These are phyloP conservation scores for Cucurbita argyrosperma DNA, from an alignment of 306 rosid genomes.

Conservation along the genomic window DNA sequence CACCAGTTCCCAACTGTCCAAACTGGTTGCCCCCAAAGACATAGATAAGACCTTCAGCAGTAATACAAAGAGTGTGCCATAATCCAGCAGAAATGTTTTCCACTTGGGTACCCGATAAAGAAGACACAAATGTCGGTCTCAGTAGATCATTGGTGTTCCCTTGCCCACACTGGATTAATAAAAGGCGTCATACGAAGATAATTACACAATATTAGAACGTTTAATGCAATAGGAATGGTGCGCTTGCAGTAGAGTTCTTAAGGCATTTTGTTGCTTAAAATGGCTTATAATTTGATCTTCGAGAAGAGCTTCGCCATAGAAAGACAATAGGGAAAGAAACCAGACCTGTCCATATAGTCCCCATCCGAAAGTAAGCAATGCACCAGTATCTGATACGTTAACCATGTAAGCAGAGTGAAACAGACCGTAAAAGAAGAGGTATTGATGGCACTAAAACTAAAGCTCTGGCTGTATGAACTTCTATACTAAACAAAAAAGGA, in stretches of 20 bases:
- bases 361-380: slow-evolving; percentile 78
- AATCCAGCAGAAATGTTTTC: slow-evolving; percentile 62
- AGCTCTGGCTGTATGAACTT: background rate
- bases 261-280: background rate
- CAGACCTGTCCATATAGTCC: slow-evolving; percentile 84
- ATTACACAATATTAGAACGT: background rate
- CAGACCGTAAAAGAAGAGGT: background rate
- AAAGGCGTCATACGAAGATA: background rate
- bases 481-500: background rate
- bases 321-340: background rate
- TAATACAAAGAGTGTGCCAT: slow-evolving; percentile 73
- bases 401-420: background rate
- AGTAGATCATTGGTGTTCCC: slow-evolving; percentile 65
- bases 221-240: background rate
- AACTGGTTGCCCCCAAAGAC: slow-evolving; percentile 90
- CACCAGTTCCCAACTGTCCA: slow-evolving; percentile 80
- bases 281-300: background rate
- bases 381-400: slow-evolving; percentile 52
- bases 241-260: background rate
- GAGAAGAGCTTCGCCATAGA: background rate
- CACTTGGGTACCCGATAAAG: slow-evolving; percentile 38
- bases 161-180: slow-evolving; percentile 53
- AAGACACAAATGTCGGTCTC: slow-evolving; percentile 52
- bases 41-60: slow-evolving; percentile 46
- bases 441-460: background rate